Evolutionary conservation across 805 yeast genomes (phyloP), one percentile per base, ranked within the genome.

Genomic region (Pichia pseudocactophila): DNA sequence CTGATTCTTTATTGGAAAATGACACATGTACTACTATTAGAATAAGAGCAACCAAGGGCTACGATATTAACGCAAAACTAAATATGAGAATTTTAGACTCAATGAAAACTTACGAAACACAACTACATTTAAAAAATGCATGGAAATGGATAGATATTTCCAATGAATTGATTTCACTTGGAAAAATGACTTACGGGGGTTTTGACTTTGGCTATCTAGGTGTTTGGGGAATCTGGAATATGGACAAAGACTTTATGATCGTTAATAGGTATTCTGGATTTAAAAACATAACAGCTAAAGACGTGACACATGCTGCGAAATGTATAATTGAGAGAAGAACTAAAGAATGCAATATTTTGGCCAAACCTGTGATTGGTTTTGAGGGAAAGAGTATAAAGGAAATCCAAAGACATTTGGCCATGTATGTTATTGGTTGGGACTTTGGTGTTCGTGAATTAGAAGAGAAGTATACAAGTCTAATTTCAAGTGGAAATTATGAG

Each of bases 141-240:
- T 90, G 97, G 97, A 79, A 82, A 55, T 90, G 97, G 97, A 63
- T 90, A 27, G 74, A 77, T 1, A 74, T 84, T 39, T 86, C 94
- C 0, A 72, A 76, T 41, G 76, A 74, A 34, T 70, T 84, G 1
- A 77, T 78, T 4, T 71, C 71, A 16, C 74, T 78, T 39, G 82
- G 85, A 0, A 66, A 80, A 2, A 81, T 85, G 82, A 66, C 75
- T 3, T 71, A 82, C 5, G 78, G 77, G 19, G 80, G 75, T 15
- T 64, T 86, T 31, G 96, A 90, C 56, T 69, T 90, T 27, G 89
- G 95, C 1, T 88, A 76, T 57, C 81, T 83, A 50, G 98, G 98
- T 7, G 94, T 90, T 3, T 61, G 78, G 22, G 95, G 95, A 9
- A 77, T 90, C 30, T 90, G 97, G 98, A 78, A 78, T 52, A 89